phyloP scores from a whole-genome alignment of 768 basidiomycete species.

The Russula brevipes region DNA sequence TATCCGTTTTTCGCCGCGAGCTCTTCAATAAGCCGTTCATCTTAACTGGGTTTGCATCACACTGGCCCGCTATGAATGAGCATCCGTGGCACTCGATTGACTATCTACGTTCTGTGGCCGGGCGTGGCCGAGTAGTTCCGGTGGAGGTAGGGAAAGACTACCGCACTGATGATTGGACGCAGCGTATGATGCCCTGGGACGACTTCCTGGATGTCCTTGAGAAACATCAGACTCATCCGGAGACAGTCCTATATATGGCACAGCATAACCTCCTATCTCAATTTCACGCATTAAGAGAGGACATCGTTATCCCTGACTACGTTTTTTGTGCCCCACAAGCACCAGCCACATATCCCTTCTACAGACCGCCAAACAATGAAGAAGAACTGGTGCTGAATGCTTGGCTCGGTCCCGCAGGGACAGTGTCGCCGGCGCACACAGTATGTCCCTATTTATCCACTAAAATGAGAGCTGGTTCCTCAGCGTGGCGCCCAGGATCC shows the following conservation, averaged over 20 bases:
- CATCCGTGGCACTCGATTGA: constrained; percentile 63
- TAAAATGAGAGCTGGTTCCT: constrained; percentile 6
- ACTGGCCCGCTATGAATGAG: constrained; percentile 76
- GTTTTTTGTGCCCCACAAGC: constrained; percentile 60
- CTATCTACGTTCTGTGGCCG: constrained; percentile 69
- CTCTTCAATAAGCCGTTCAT: constrained; percentile 58
- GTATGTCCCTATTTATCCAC: constrained; percentile 40
- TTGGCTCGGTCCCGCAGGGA: constrained; percentile 78
- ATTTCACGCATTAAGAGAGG: constrained; percentile 70
- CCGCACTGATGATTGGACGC: constrained; percentile 73
- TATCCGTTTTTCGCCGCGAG: constrained; percentile 47
- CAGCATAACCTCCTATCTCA: constrained; percentile 85
- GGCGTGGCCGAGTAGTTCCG: constrained; percentile 80
- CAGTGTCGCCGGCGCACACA: constrained; percentile 86
- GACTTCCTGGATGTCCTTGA: constrained; percentile 54
- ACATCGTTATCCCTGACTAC: constrained; percentile 85
- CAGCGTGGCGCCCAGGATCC: constrained; percentile 60
- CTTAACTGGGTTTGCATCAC: constrained; percentile 50
- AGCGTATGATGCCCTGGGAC: constrained; percentile 72
- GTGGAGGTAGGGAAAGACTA: constrained; percentile 89
- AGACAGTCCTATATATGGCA: constrained; percentile 68
- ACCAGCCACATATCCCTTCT: constrained; percentile 43
- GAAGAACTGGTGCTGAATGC: constrained; percentile 65
- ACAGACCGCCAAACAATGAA: constrained; percentile 60
- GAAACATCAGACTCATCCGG: constrained; percentile 23